Evolutionary conservation across 768 basidiomycete genomes (phyloP).

Genomic region (Trametes punicea): DNA sequence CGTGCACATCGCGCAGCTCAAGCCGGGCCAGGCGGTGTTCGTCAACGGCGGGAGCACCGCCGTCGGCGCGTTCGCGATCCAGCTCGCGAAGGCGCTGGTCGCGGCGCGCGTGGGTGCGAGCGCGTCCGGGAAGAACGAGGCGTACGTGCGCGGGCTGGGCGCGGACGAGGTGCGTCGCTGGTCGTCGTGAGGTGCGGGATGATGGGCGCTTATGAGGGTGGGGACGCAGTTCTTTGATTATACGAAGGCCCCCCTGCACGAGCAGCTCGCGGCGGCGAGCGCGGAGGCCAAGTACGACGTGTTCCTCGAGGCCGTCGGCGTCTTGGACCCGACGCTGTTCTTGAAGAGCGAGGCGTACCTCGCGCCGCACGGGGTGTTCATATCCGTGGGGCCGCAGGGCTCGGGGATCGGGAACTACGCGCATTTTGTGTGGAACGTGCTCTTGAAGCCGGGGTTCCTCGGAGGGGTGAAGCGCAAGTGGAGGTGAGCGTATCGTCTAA

Average conservation of each 20-base stretch:
- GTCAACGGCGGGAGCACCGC: conserved; percentile 69
- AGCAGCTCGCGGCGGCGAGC: conserved; percentile 42
- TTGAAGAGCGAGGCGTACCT: conserved; percentile 50
- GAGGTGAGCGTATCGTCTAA: conserved; percentile 35
- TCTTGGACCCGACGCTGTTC: conserved; percentile 48
- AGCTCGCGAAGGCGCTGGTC: conserved; percentile 65
- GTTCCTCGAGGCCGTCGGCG: conserved; percentile 58
- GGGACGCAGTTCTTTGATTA: conserved; percentile 54
- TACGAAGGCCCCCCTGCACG: conserved; percentile 45
- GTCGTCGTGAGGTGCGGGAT: too few species aligned
- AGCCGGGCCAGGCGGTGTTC: conserved; percentile 57
- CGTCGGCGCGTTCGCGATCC: conserved; percentile 69
- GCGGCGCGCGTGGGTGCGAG: conserved; percentile 52
- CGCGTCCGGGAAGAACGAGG: conserved; percentile 58
- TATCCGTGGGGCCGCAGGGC: conserved; percentile 50
- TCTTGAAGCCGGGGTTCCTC: conserved; percentile 44
- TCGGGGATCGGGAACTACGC: conserved; percentile 30
- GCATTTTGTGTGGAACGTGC: conserved; percentile 33
- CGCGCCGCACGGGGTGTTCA: conserved; percentile 48
- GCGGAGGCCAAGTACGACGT: conserved; percentile 52
- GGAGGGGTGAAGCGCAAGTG: conserved; percentile 50
- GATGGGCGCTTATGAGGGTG: neutral
- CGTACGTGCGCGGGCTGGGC: conserved; percentile 54
- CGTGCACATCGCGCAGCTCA: conserved; percentile 44
- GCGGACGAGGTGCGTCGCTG: conserved; percentile 54